Base-by-base conservation (phyloP, 345 rosid species). In the Salix caprea region DNA sequence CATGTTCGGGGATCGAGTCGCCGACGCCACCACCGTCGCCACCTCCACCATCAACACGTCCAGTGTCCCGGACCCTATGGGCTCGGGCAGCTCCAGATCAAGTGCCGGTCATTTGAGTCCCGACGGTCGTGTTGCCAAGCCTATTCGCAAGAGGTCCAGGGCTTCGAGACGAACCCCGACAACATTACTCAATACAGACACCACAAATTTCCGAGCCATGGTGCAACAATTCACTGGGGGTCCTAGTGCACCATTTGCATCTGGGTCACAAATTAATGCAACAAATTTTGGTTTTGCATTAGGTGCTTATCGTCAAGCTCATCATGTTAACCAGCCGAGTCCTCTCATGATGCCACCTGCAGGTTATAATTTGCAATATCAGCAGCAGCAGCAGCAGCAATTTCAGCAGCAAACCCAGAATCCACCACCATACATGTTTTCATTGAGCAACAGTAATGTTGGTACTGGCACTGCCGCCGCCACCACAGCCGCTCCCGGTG, bases 121-220 rank as follows among this genome's bases (percentile, higher is more conserved):
- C 1, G 97, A 91, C 58, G 96, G 97, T 11, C 88, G 99, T 2
- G 94, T 96, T 3, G 65, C 94, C 13, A 93, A 90, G 85, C 96
- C 98, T 3, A 68, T 83, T 14, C 91, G 99, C n/a, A 82, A 94
- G 78, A 83, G 99, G 71, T 90, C 97, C 2, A 88, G 99, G 78
- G 99, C 99, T 4, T 96, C 99, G 14, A 86, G 99, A 69, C 79
- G 99, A 74, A 93, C 98, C 76, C 99, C 99, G 0, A 93, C 99
- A 67, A 93, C 99, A n/a, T 83, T 93, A 54, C 87, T 96, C 61
- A 93, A 91, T 79, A 96, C 99, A 3, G 98, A 96, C 85, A 90
- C 98, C 11, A 74, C 94, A 1, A 96, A 96, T 68, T 96, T 96
- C 83, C 85, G 99, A 1, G 97, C 98, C 82, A 88, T 96, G 97